Evolutionary conservation across 768 basidiomycete genomes (phyloP).

Genomic region (Leccinum subtestaceum): DNA sequence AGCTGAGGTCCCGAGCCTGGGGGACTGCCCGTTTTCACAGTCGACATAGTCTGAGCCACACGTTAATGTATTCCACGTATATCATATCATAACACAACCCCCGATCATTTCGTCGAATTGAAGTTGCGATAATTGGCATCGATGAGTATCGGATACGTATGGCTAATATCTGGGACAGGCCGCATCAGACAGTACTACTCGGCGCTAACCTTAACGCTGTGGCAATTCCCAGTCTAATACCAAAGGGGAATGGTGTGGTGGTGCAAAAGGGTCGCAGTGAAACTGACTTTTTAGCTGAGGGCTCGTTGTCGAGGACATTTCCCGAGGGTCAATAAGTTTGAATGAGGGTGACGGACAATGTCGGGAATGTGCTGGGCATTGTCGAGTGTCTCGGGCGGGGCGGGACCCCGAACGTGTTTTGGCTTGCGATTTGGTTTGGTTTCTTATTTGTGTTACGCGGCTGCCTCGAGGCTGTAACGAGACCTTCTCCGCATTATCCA

Average conservation of each 20-base stretch:
- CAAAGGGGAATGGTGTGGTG: conserved; percentile 9
- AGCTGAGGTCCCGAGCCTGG: neutral
- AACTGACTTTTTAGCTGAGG: conserved; percentile 3
- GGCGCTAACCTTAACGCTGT: conserved; percentile 14
- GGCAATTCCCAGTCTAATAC: conserved; percentile 14
- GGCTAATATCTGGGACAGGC: conserved; percentile 11
- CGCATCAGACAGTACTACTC: conserved; percentile 21
- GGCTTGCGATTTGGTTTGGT: neutral
- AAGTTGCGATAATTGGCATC: conserved; percentile 15
- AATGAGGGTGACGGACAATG: neutral
- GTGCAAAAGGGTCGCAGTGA: conserved; percentile 8
- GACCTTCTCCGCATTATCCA: conserved; percentile 26
- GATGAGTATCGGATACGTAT: conserved; percentile 19
- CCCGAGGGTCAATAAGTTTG: neutral
- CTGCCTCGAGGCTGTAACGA: conserved; percentile 30
- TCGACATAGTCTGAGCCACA: conserved; percentile 1
- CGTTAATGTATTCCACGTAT: conserved; percentile 28
- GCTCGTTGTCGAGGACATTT: conserved; percentile 1
- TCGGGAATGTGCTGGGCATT: neutral
- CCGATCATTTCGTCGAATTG: conserved; percentile 21
- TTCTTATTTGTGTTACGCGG: conserved; percentile 9
- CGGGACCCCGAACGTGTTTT: neutral
- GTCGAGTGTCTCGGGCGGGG: neutral
- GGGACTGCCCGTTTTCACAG: neutral
- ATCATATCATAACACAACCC: conserved; percentile 16